Evolutionary conservation across 352 stramenopile species (phyloP).

Genomic region (Globisporangium acanthophoron): DNA sequence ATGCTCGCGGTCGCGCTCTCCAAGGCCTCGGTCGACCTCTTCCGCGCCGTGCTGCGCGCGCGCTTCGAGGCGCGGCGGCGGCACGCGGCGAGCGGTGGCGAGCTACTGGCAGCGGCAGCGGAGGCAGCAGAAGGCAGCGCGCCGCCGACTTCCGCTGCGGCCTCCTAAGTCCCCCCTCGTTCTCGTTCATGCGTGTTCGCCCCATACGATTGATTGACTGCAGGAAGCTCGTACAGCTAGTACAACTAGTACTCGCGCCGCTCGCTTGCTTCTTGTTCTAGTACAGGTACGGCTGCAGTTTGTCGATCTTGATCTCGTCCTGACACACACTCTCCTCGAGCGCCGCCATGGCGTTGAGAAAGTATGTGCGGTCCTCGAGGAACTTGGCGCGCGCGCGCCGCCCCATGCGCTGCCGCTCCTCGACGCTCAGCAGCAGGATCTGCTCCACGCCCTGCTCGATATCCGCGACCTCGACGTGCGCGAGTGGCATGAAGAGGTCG

Average conservation of each 20-base stretch:
- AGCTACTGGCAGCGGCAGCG: not conserved
- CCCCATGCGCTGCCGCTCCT: conserved; percentile 72
- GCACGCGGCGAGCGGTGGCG: not conserved
- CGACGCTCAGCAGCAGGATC: conserved; percentile 64
- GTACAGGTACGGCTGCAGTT: conserved; percentile 72
- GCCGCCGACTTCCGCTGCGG: not conserved
- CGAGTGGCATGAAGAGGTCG: conserved; percentile 80
- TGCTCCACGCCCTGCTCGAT: conserved; percentile 65
- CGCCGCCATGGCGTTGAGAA: conserved; percentile 75
- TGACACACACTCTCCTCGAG: conserved; percentile 75
- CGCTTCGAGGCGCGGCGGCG: conserved; percentile 22
- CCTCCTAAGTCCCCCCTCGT: not conserved
- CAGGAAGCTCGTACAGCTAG: not conserved
- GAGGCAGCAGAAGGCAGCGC: not conserved
- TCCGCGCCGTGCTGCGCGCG: conserved; percentile 44
- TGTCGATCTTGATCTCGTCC: conserved; percentile 73
- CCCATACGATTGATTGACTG: no score
- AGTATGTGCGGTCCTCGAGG: conserved; percentile 74
- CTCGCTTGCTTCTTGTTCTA: conserved; percentile 17
- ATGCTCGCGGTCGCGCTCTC: conserved; percentile 83
- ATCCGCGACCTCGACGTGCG: conserved; percentile 47
- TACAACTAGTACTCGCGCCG: not conserved
- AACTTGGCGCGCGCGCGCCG: conserved; percentile 60
- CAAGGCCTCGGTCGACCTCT: conserved; percentile 81
- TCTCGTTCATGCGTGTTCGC: not conserved